phyloP scores from a whole-genome alignment of 495 filamentous ascomycete genomes.

The Hypoxylon lienhwacheense region DNA sequence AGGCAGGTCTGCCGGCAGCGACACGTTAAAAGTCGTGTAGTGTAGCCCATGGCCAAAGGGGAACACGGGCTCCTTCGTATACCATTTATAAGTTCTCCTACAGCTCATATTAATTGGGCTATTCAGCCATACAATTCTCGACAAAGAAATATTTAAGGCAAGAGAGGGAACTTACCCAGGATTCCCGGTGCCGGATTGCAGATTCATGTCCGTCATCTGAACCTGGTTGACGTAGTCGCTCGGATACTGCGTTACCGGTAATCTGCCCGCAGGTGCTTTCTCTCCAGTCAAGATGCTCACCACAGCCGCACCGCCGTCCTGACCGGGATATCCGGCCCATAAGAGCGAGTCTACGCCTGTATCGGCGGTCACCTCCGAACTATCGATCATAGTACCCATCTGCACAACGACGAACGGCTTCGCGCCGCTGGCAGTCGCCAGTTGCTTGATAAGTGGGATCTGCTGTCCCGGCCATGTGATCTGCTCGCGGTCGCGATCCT shows the following conservation, averaged over 20 bases:
- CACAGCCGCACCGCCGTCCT: conserved; percentile 58
- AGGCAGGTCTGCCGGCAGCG: conserved; percentile 30
- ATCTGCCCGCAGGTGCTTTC: conserved; percentile 58
- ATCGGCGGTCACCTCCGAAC: conserved; percentile 51
- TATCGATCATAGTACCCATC: conserved; percentile 59
- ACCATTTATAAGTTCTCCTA: conserved; percentile 56
- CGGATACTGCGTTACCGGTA: conserved; percentile 62
- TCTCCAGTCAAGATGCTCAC: conserved; percentile 56
- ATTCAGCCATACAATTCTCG: background rate
- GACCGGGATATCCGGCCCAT: conserved; percentile 57
- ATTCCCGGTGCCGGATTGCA: conserved; percentile 40
- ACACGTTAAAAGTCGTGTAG: conserved; percentile 54
- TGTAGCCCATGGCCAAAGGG: conserved; percentile 57
- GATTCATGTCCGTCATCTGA: conserved; percentile 48
- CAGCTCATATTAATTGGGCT: conserved; percentile 24
- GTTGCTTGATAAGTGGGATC: conserved; percentile 43
- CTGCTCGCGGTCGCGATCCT: conserved; percentile 45
- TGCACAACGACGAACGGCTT: conserved; percentile 50
- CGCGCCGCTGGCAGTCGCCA: conserved; percentile 40
- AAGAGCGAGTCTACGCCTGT: conserved; percentile 57
- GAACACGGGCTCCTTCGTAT: conserved; percentile 44
- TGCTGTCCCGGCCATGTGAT: conserved; percentile 52
- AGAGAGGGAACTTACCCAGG: conserved; percentile 38
- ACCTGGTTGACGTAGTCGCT: conserved; percentile 44
- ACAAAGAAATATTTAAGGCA: too few relatives aligned